These are phyloP conservation scores for Backusella westeae DNA, from an alignment of 192 early-diverging fungal species.

Conservation along the genomic window DNA sequence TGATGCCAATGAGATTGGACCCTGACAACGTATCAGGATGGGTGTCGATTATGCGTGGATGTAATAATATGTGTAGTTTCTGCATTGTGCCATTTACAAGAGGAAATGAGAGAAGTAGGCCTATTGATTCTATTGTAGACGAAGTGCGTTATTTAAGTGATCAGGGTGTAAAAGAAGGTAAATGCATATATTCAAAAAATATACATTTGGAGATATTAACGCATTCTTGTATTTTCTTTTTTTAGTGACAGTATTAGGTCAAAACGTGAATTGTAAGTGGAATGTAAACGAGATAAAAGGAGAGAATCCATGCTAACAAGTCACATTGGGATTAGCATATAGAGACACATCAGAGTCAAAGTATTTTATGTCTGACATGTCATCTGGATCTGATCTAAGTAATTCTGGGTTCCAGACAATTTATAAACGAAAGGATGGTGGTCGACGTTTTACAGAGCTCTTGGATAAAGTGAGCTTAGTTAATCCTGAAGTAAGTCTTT, in stretches of 20 bases:
- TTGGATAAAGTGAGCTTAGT: conserved; percentile 64
- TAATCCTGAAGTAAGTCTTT: conserved; percentile 54
- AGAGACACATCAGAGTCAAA: conserved; percentile 63
- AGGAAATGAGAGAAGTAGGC: conserved; percentile 70
- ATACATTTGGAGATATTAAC: background rate
- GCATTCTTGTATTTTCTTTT: background rate
- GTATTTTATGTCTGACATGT: conserved; percentile 38
- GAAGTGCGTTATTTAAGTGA: conserved; percentile 61
- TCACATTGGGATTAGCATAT: conserved; percentile 40
- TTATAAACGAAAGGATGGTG: conserved; percentile 73
- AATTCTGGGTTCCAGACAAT: conserved; percentile 73
- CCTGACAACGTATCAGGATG: conserved; percentile 64
- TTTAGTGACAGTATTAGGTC: conserved; percentile 66
- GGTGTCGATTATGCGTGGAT: conserved; percentile 75
- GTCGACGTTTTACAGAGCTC: conserved; percentile 71
- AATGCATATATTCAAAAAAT: background rate
- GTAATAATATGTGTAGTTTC: conserved; percentile 83
- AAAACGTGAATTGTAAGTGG: conserved; percentile 69
- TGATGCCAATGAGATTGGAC: conserved; percentile 69
- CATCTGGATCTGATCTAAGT: conserved; percentile 39
- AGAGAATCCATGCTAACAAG: background rate
- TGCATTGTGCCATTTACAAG: conserved; percentile 80
- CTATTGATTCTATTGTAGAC: conserved; percentile 64
- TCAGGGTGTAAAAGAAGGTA: conserved; percentile 62
- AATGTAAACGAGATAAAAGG: background rate